Percentiles rank a stretch among this genome's conserved stretches.
Conservation (phyloP, 495 filamentous ascomycete species). For the Mycothermus thermophilus region DNA sequence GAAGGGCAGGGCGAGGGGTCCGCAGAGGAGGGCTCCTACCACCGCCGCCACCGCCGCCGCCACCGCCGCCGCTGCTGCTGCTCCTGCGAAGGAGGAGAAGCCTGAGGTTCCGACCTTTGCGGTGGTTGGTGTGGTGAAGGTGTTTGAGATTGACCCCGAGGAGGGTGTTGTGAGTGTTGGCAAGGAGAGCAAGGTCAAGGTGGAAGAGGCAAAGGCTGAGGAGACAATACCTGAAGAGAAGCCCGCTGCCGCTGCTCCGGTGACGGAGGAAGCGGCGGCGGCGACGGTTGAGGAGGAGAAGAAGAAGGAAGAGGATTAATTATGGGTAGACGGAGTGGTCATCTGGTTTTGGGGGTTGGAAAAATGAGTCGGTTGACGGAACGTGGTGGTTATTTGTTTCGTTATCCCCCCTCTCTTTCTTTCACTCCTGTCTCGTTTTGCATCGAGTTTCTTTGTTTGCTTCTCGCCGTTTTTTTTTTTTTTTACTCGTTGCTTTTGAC, state of each 20-base stretch:
- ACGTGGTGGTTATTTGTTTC: too few species aligned
- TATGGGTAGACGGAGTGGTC: not conserved
- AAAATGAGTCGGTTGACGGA: too few species aligned
- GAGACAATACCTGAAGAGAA: not conserved
- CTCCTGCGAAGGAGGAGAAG: slow-evolving; percentile 9
- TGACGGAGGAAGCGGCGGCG: slow-evolving; percentile 11
- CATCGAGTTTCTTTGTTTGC: too few species aligned
- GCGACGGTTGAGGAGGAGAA: slow-evolving; percentile 14
- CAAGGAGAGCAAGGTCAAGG: slow-evolving; percentile 21
- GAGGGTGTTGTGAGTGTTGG: slow-evolving; percentile 31
- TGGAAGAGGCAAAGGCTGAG: slow-evolving; percentile 15
- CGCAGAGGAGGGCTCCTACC: slow-evolving; percentile 54
- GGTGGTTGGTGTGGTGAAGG: slow-evolving; percentile 27
- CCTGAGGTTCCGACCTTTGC: slow-evolving; percentile 15
- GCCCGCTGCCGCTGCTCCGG: not conserved
- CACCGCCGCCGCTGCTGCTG: not conserved
- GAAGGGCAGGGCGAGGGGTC: slow-evolving; percentile 80
- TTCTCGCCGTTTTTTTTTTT: too few species aligned
- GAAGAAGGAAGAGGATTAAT: not conserved
- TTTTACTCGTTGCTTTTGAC: too few species aligned
- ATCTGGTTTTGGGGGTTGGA: too few species aligned
- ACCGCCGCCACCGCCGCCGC: slow-evolving; percentile 22
- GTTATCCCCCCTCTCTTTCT: too few species aligned
- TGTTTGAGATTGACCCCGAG: slow-evolving; percentile 39
- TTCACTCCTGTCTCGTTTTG: too few species aligned